These are phyloP conservation scores for Solanum stenotomum DNA, from an alignment of 257 asterid species.

Conservation along the genomic window DNA sequence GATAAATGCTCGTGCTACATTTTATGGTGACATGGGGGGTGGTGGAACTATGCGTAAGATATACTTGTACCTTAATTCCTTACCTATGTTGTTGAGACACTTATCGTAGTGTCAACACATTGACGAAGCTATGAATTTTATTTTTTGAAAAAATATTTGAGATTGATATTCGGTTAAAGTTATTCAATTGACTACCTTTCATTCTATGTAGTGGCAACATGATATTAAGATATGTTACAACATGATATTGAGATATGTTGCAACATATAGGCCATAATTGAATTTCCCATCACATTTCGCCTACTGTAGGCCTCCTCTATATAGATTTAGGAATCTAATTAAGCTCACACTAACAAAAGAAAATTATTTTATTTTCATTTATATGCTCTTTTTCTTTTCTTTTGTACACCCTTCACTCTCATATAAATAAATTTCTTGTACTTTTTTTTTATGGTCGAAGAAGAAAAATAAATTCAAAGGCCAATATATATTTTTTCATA, in stretches of 20 bases:
- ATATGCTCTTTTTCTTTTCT: not conserved
- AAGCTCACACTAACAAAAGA: not conserved
- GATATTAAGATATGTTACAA: too few species aligned
- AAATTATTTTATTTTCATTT: too few species aligned
- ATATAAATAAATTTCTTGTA: too few species aligned
- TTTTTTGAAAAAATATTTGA: too few species aligned
- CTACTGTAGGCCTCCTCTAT: not conserved
- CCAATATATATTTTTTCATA: not conserved
- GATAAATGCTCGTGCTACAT: slow-evolving; percentile 1
- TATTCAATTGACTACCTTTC: not conserved
- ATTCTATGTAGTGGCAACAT: not conserved
- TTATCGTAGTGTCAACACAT: not conserved
- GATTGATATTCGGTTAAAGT: not conserved
- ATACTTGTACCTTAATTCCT: not conserved
- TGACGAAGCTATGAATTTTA: accelerated
- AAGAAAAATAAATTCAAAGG: too few species aligned
- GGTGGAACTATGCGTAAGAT: not conserved
- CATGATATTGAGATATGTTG: too few species aligned
- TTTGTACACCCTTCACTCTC: not conserved
- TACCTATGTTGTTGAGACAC: not conserved
- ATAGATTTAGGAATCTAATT: too few species aligned
- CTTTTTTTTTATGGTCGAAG: too few species aligned
- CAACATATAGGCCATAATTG: not conserved
- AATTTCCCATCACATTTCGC: not conserved
- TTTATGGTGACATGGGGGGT: not conserved